A percentile compares a stretch with the other conserved stretches of the same genome.
phyloP scores from a whole-genome alignment of 495 filamentous ascomycete species.

The Xanthoparmelia taractica region DNA sequence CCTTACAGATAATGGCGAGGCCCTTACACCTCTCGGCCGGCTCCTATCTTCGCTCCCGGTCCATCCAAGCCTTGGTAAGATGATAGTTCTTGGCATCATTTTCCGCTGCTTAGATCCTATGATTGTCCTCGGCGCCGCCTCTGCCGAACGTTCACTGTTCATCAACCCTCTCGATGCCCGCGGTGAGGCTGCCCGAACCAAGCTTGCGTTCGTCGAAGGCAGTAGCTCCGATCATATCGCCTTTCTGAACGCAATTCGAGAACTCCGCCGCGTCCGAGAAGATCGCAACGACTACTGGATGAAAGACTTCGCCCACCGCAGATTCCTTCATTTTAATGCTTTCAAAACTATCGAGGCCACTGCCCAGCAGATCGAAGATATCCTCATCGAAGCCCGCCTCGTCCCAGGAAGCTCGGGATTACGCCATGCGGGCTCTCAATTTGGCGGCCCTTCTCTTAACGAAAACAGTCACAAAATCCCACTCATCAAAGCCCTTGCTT shows the following conservation, averaged over 20 bases:
- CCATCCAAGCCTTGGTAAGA: slow-evolving; percentile 47
- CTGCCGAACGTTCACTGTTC: slow-evolving; percentile 39
- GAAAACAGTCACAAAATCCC: slow-evolving; percentile 40
- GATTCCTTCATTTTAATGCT: slow-evolving; percentile 37
- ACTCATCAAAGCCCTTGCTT: slow-evolving; percentile 44
- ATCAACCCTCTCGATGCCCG: slow-evolving; percentile 30
- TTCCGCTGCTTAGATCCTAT: slow-evolving; percentile 57
- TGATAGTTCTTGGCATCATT: slow-evolving; percentile 52
- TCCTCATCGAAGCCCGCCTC: slow-evolving; percentile 38
- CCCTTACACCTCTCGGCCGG: slow-evolving; percentile 46
- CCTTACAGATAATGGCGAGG: slow-evolving; percentile 39
- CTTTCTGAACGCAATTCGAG: slow-evolving; percentile 43
- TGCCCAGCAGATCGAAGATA: slow-evolving; percentile 38
- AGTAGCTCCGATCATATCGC: slow-evolving; percentile 48
- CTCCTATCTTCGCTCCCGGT: slow-evolving; percentile 42
- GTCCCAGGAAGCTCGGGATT: slow-evolving; percentile 32
- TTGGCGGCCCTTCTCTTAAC: slow-evolving; percentile 42
- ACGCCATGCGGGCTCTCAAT: slow-evolving; percentile 29
- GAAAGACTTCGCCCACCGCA: slow-evolving; percentile 30
- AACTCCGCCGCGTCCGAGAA: slow-evolving; percentile 34
- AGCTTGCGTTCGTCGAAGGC: slow-evolving; percentile 35
- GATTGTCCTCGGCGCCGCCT: slow-evolving; percentile 43
- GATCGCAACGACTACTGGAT: slow-evolving; percentile 28
- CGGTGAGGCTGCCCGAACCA: slow-evolving; percentile 29
- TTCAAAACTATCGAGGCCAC: slow-evolving; percentile 38